Percentiles rank a stretch among this genome's conserved stretches.
phyloP scores from a whole-genome alignment of 768 basidiomycete species.

The Boletus insuetus region DNA sequence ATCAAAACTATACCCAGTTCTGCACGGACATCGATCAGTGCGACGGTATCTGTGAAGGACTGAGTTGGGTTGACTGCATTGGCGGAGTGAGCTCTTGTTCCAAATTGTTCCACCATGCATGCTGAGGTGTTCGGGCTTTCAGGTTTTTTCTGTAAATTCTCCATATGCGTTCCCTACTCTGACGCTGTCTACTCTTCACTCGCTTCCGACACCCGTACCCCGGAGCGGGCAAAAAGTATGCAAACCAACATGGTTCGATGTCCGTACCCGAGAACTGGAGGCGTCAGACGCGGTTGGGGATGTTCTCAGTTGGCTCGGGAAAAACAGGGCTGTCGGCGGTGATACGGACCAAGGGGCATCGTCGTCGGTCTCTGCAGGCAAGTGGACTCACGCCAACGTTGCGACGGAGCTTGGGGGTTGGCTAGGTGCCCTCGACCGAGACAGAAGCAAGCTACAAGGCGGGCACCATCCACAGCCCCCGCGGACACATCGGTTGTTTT shows the following conservation, averaged over 20 bases:
- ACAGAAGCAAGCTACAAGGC: not conserved
- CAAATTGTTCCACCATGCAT: not conserved
- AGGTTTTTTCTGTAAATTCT: conserved; percentile 60
- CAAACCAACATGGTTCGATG: conserved; percentile 86
- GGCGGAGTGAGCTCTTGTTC: conserved; percentile 41
- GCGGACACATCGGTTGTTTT: conserved; percentile 49
- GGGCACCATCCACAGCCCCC: conserved; percentile 9
- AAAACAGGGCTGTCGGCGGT: conserved; percentile 18
- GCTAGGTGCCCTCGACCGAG: conserved; percentile 46
- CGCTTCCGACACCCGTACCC: conserved; percentile 82
- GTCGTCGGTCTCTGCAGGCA: conserved; percentile 26
- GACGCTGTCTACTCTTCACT: conserved; percentile 79
- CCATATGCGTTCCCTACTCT: conserved; percentile 87
- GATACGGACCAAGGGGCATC: conserved; percentile 2
- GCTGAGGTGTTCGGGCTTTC: conserved; percentile 3
- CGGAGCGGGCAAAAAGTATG: conserved; percentile 76
- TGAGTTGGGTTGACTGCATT: conserved; percentile 75
- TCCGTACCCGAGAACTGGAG: conserved; percentile 52
- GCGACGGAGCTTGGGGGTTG: conserved; percentile 59
- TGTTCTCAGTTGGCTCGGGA: conserved; percentile 54
- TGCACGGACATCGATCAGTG: conserved; percentile 76
- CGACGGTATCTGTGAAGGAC: conserved; percentile 62
- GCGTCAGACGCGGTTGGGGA: conserved; percentile 58
- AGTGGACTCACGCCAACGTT: conserved; percentile 53
- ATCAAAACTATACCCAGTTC: conserved; percentile 91